Base-by-base conservation (phyloP, 1,284 basidiomycete species). In the Trichosporon faecale region DNA sequence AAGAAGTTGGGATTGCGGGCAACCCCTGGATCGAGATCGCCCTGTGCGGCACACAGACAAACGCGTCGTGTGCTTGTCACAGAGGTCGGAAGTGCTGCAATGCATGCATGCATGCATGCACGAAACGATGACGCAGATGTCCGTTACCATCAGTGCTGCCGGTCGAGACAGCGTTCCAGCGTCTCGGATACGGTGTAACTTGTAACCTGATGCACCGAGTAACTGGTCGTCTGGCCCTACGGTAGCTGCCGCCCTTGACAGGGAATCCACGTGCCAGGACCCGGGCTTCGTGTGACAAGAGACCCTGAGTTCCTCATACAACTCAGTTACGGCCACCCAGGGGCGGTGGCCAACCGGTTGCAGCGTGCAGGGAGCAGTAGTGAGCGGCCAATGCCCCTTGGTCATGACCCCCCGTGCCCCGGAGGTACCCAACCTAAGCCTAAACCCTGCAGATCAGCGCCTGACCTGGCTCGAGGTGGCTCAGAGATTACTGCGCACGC, bases 11-110 rank as follows among this genome's bases (percentile, higher is more conserved):
- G 11, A 52, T 52, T 52, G 49, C 49, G 49, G 49, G 49, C 49
- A 52, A 52, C 49, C 40, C 49, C 49, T 52, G 49, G 49, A 21
- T 52, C 23, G 21, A 52, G 49, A 52, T 52, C 23, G 49, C 49
- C 49, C 49, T 52, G 49, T 52, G 49, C 49, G 49, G 49, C 49
- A 23, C 49, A 52, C 49, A 52, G 49, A 52, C 49, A 52, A 52
- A n/a, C 49, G 49, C 49, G 49, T 52, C 49, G 49, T 18, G 9
- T 52, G 49, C 49, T n/a, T 52, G 49, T 52, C 23, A 52, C 49
- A 25, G 21, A 18, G 9, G 11, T 9, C 49, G 6, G 35, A 37
- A 12, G 9, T 18, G 23, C n/a, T 12, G 49, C 6, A 25, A 25
- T 52, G 49, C 49, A 23, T 52, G 49, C 49, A 52, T 21, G 49